phyloP scores from a whole-genome alignment of 805 yeast genomes.

The Saccharomyces eubayanus region DNA sequence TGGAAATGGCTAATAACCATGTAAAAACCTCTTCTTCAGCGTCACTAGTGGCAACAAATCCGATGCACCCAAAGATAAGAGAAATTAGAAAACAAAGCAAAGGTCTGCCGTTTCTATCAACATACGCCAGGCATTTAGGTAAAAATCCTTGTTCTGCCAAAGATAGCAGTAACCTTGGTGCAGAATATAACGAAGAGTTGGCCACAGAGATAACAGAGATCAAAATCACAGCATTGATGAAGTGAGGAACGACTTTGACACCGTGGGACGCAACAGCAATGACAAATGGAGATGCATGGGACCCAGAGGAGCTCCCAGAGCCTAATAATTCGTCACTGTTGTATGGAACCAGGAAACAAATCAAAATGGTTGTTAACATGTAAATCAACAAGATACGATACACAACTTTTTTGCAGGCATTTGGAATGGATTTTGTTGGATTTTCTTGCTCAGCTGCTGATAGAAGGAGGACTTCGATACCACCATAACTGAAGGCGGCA shows the following conservation, averaged over 20 bases:
- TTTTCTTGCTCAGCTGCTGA: conserved; percentile 60
- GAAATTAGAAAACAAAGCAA: conserved; percentile 39
- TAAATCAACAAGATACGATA: conserved; percentile 52
- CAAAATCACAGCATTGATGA: conserved; percentile 53
- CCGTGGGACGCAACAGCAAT: conserved; percentile 41
- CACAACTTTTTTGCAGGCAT: conserved; percentile 50
- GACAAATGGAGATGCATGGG: conserved; percentile 44
- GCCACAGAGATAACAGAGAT: conserved; percentile 54
- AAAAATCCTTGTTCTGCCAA: conserved; percentile 45
- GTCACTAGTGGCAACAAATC: conserved; percentile 55
- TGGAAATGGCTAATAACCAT: conserved; percentile 74
- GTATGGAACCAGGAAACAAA: conserved; percentile 69
- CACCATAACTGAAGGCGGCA: conserved; percentile 68
- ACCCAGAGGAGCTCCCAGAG: conserved; percentile 45
- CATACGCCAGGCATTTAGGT: conserved; percentile 39
- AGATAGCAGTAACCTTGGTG: conserved; percentile 48
- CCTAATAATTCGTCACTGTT: conserved; percentile 37
- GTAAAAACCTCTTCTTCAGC: conserved; percentile 51
- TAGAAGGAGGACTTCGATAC: conserved; percentile 59
- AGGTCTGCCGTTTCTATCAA: conserved; percentile 50
- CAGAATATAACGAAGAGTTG: conserved; percentile 52
- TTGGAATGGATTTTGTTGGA: conserved; percentile 48
- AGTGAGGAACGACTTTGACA: conserved; percentile 35
- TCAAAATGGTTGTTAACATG: conserved; percentile 44
- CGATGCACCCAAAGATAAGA: conserved; percentile 44